Evolutionary conservation across 2,329 filamentous ascomycete species (phyloP).

Genomic region (Hymenoscyphus occultus): DNA sequence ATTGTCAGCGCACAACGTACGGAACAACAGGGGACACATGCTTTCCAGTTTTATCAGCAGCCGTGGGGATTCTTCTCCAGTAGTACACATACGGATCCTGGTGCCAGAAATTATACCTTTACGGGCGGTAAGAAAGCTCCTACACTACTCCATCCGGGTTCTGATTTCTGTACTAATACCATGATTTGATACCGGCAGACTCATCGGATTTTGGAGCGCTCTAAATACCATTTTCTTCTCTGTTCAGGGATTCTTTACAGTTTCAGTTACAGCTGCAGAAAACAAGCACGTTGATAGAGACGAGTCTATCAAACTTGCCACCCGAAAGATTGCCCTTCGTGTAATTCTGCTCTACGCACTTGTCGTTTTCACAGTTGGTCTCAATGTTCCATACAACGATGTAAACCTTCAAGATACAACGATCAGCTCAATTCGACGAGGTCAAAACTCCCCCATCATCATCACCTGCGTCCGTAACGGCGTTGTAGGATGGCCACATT

Average conservation of each 20-base stretch:
- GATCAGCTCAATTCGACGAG: constrained; percentile 23
- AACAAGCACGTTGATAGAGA: constrained; percentile 38
- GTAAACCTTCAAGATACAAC: constrained; percentile 17
- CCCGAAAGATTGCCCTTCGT: constrained; percentile 42
- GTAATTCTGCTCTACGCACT: constrained; percentile 44
- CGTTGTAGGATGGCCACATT: constrained; percentile 39
- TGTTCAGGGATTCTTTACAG: constrained; percentile 43
- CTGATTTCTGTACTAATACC: background rate
- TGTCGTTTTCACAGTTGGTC: constrained; percentile 41
- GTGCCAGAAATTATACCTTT: constrained; percentile 10
- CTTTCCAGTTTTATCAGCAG: constrained; percentile 37
- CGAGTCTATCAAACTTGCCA: constrained; percentile 45
- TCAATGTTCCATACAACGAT: constrained; percentile 43
- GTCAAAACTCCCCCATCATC: constrained; percentile 15
- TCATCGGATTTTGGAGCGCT: constrained; percentile 41
- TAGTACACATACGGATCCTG: constrained; percentile 29
- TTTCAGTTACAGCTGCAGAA: constrained; percentile 44
- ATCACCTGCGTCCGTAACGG: constrained; percentile 36
- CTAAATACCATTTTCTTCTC: constrained; percentile 43
- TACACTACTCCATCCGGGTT: background rate
- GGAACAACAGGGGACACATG: constrained; percentile 27
- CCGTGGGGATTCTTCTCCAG: constrained; percentile 36
- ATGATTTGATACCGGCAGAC: background rate
- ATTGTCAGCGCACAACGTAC: constrained; percentile 37
- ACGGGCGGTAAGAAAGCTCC: constrained; percentile 21